phyloP scores from a whole-genome alignment of 306 rosid genomes.

The Prunus mira region DNA sequence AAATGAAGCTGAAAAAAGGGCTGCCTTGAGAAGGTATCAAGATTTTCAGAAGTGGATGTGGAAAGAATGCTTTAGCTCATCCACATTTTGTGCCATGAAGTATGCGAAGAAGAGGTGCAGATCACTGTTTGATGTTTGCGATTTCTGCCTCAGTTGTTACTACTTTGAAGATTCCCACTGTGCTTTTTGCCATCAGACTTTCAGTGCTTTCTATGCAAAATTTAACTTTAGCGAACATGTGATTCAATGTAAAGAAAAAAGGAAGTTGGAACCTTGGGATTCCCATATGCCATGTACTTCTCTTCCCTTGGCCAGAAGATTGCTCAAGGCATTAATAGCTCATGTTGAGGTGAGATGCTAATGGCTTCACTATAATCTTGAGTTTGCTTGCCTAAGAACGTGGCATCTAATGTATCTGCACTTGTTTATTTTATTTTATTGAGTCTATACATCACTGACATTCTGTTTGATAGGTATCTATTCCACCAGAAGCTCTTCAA shows the following conservation, averaged over 20 bases:
- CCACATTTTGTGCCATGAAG: slow-evolving; percentile 62
- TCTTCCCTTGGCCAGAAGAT: slow-evolving; percentile 72
- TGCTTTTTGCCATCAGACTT: slow-evolving; percentile 70
- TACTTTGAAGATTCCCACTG: slow-evolving; percentile 75
- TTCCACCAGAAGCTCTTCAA: slow-evolving; percentile 75
- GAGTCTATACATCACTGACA: not conserved
- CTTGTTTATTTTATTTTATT: not conserved
- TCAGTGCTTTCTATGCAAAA: slow-evolving; percentile 36
- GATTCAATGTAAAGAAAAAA: slow-evolving; percentile 58
- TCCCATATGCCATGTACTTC: slow-evolving; percentile 44
- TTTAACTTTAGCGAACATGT: slow-evolving; percentile 56
- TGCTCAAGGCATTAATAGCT: slow-evolving; percentile 70
- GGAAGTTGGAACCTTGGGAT: slow-evolving; percentile 37
- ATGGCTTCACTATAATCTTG: slow-evolving; percentile 17
- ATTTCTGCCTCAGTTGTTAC: slow-evolving; percentile 59
- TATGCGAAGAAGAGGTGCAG: slow-evolving; percentile 70
- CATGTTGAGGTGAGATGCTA: slow-evolving; percentile 66
- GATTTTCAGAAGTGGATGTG: slow-evolving; percentile 93
- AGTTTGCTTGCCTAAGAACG: slow-evolving; percentile 1
- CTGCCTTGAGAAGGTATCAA: slow-evolving; percentile 71
- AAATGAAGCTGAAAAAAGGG: slow-evolving; percentile 71
- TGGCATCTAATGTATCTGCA: slow-evolving; percentile 8
- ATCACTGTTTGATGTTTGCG: slow-evolving; percentile 64
- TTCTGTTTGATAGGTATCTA: slow-evolving; percentile 59
- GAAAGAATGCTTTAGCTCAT: slow-evolving; percentile 72